Conservation (phyloP, 2,329 filamentous ascomycete species). For the Phymatotrichopsis omnivora region DNA sequence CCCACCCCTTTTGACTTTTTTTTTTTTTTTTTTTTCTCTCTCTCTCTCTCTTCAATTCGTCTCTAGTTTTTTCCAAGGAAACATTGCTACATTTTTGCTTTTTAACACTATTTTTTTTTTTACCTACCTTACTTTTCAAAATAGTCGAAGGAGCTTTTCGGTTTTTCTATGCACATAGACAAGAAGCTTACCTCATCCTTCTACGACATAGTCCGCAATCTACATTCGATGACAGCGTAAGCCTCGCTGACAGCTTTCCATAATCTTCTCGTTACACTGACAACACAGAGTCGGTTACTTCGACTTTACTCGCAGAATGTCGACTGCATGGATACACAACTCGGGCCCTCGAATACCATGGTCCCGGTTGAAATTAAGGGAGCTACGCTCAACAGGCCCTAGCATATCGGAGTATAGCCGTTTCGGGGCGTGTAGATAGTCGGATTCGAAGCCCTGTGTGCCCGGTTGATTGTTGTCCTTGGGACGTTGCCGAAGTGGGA, state of each 20-base stretch:
- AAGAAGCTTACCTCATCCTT: constrained; percentile 80
- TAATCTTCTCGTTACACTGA: constrained; percentile 81
- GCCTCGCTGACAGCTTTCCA: constrained; percentile 84
- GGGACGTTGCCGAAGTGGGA: too few relatives aligned
- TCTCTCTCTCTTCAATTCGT: too few relatives aligned
- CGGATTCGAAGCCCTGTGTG: too few relatives aligned
- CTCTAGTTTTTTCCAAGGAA: too few relatives aligned
- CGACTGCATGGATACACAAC: constrained; percentile 79
- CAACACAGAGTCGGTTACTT: constrained; percentile 73
- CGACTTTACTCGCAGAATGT: constrained; percentile 96
- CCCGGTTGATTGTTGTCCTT: too few relatives aligned
- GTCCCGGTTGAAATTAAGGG: constrained; percentile 75
- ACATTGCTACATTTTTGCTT: too few relatives aligned
- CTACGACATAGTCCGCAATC: constrained; percentile 87
- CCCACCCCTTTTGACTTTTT: constrained; percentile 28
- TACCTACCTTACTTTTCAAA: neutral
- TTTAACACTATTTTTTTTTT: too few relatives aligned
- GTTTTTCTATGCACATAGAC: constrained; percentile 94
- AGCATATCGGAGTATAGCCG: too few relatives aligned
- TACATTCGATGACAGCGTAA: constrained; percentile 65
- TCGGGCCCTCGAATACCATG: constrained; percentile 67
- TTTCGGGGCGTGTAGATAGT: too few relatives aligned
- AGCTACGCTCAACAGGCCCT: constrained; percentile 89
- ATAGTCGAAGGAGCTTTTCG: constrained; percentile 84
- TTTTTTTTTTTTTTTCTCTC: constrained; percentile 24